phyloP scores from a whole-genome alignment of 1,284 basidiomycete genomes.

The Sanghuangporus weigelae region DNA sequence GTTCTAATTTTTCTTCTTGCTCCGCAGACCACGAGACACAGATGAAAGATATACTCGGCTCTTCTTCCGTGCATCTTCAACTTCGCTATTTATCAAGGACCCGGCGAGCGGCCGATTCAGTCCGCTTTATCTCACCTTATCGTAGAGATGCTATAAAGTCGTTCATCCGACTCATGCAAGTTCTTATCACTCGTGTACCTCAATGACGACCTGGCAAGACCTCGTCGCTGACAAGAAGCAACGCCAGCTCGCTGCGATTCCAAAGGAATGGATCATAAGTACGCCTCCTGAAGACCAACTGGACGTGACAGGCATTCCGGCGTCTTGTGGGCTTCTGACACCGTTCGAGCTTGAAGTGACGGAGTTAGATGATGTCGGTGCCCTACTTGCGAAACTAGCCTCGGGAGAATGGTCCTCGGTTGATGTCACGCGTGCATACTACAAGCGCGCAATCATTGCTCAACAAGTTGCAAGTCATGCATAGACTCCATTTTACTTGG shows the following conservation, averaged over 20 bases:
- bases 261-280: constrained; percentile 51
- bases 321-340: constrained; percentile 54
- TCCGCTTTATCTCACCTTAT: not conserved
- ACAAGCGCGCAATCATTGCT: constrained; percentile 74
- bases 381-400: constrained; percentile 45
- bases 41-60: not conserved
- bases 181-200: constrained; percentile 15
- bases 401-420: constrained; percentile 51
- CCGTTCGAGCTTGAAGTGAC: constrained; percentile 64
- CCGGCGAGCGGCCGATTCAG: not conserved
- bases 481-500: not conserved
- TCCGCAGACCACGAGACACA: not conserved
- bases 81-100: not conserved
- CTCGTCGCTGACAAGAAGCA: constrained; percentile 45
- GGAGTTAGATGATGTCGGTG: constrained; percentile 41
- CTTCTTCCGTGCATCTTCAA: not conserved
- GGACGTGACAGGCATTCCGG: constrained; percentile 54
- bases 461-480: constrained; percentile 64
- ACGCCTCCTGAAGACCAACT: constrained; percentile 36
- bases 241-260: constrained; percentile 49
- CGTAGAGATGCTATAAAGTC: not conserved
- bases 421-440: constrained; percentile 69
- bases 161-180: not conserved
- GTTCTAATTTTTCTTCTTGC: not conserved
- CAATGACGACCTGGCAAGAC: constrained; percentile 39